Conservation (phyloP, 176 grass and related monocot genomes). For the Raddia guianensis region DNA sequence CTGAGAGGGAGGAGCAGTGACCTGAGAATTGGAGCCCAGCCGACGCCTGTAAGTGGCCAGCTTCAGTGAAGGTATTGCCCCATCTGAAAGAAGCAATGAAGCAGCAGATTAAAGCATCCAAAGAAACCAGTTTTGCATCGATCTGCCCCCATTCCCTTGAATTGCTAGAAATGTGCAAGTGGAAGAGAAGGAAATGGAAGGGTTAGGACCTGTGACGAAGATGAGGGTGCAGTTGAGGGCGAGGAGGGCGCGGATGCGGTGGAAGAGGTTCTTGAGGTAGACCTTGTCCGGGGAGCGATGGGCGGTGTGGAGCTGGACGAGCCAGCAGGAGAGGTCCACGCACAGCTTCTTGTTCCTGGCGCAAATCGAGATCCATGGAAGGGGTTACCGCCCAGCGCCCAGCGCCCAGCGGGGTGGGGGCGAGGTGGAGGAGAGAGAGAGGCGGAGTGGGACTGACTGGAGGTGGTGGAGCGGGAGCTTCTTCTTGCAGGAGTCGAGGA, state of each 20-base stretch:
- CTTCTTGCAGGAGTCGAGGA: constrained; percentile 97
- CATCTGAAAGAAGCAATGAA: too few species aligned
- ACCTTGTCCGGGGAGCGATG: constrained; percentile 61
- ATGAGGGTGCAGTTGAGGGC: constrained; percentile 89
- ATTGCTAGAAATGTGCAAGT: background rate
- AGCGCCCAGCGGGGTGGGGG: constrained; percentile 2
- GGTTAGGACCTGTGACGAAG: constrained; percentile 62
- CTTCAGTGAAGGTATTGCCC: too few species aligned
- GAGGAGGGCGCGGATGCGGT: constrained; percentile 86
- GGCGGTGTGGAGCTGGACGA: constrained; percentile 72
- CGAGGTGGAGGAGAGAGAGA: background rate
- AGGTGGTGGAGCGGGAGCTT: constrained; percentile 89
- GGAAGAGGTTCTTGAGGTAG: constrained; percentile 85
- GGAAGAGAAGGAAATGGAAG: background rate
- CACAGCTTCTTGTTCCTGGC: constrained; percentile 89
- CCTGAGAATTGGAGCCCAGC: constrained; percentile 48
- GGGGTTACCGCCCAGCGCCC: constrained; percentile 10
- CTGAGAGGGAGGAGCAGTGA: constrained; percentile 19
- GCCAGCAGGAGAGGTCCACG: constrained; percentile 95
- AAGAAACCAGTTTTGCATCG: too few species aligned
- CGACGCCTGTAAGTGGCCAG: too few species aligned
- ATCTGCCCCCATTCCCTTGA: too few species aligned
- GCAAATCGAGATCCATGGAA: background rate
- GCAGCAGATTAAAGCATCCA: too few species aligned
- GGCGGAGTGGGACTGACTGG: constrained; percentile 52